Conservation (phyloP, 371 early-diverging fungal species). For the Batrachochytrium dendrobatidis region DNA sequence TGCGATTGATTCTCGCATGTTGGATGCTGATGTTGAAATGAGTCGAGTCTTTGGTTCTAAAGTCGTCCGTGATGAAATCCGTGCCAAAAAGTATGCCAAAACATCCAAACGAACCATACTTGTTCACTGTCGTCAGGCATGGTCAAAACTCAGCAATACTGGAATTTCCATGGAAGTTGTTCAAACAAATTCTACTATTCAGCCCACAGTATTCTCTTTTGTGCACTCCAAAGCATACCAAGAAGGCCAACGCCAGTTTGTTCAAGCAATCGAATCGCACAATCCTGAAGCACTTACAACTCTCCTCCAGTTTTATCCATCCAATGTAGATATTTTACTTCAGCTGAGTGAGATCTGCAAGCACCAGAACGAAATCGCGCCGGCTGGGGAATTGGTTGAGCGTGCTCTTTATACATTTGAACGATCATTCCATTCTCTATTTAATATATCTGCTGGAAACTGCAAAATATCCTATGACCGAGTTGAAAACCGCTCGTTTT, state of each 20-base stretch:
- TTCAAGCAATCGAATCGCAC: conserved; percentile 61
- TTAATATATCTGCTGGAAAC: conserved; percentile 61
- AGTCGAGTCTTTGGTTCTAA: conserved; percentile 80
- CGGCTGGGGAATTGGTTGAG: conserved; percentile 41
- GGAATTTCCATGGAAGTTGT: conserved; percentile 71
- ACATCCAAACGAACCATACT: conserved; percentile 52
- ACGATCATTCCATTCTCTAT: conserved; percentile 57
- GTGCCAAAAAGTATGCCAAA: conserved; percentile 23
- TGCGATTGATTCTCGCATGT: conserved; percentile 52
- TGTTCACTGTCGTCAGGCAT: conserved; percentile 64
- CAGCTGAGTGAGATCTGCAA: conserved; percentile 79
- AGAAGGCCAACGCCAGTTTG: conserved; percentile 62
- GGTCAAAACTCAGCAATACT: conserved; percentile 56
- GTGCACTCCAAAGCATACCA: conserved; percentile 65
- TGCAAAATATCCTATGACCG: conserved; percentile 60
- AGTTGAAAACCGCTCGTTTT: conserved; percentile 74
- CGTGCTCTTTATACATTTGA: conserved; percentile 75
- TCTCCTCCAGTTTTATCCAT: conserved; percentile 68
- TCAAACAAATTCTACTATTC: conserved; percentile 21
- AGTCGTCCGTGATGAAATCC: conserved; percentile 35
- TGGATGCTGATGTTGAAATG: conserved; percentile 85
- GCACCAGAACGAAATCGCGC: conserved; percentile 43
- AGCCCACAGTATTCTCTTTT: conserved; percentile 49
- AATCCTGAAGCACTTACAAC: conserved; percentile 66
- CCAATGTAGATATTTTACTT: conserved; percentile 75